A percentile compares a stretch with the other conserved stretches of the same genome.
phyloP scores from a whole-genome alignment of 805 yeast genomes.

The Wickerhamiella azymoides region DNA sequence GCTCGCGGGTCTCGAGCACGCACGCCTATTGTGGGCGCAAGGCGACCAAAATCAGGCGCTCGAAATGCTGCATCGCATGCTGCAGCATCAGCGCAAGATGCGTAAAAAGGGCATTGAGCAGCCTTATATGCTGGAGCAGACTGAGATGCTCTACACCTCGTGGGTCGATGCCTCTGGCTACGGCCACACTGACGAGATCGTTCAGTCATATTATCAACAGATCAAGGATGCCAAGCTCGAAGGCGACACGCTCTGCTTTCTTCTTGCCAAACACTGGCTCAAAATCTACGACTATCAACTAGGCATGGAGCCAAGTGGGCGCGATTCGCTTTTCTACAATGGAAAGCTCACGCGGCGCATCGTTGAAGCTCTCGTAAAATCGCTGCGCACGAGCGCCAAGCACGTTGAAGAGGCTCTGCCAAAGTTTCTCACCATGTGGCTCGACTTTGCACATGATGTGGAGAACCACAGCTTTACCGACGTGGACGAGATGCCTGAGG shows the following conservation, averaged over 20 bases:
- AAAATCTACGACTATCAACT: conserved; percentile 58
- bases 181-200: conserved; percentile 59
- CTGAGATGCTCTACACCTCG: conserved; percentile 65
- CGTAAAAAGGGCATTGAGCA: neutral
- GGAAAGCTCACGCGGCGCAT: conserved; percentile 41
- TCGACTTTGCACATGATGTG: conserved; percentile 1
- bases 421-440: conserved; percentile 33
- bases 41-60: conserved; percentile 3
- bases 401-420: conserved; percentile 77
- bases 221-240: conserved; percentile 33
- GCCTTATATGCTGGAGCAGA: conserved; percentile 24
- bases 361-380: conserved; percentile 41
- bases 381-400: conserved; percentile 47
- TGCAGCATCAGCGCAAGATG: neutral
- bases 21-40: conserved; percentile 22
- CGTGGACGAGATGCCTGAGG: neutral
- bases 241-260: conserved; percentile 73
- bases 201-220: conserved; percentile 52
- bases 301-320: conserved; percentile 24
- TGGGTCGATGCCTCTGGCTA: conserved; percentile 85
- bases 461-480: neutral
- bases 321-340: conserved; percentile 15
- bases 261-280: conserved; percentile 65
- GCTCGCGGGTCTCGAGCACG: conserved; percentile 37
- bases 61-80: neutral